Percentiles rank a stretch among this genome's conserved stretches.
Conservation (phyloP, 768 basidiomycete species). For the Boletus reticuloceps region DNA sequence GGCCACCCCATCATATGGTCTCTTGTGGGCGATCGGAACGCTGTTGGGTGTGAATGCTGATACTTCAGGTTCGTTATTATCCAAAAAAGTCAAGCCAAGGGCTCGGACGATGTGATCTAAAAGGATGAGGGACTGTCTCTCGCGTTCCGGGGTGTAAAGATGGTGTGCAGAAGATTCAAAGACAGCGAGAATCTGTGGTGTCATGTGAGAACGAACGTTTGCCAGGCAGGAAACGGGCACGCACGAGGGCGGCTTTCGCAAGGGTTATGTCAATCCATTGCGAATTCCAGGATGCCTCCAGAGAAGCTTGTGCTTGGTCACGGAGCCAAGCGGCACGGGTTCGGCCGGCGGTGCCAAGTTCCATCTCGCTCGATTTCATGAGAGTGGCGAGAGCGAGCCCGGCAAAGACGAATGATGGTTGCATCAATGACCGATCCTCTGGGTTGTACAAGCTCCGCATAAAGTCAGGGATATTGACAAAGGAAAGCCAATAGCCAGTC, state of each 20-base stretch:
- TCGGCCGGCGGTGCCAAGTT: conserved; percentile 52
- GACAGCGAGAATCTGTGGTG: conserved; percentile 64
- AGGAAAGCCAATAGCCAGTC: conserved; percentile 65
- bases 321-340: conserved; percentile 56
- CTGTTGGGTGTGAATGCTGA: conserved; percentile 46
- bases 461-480: conserved; percentile 60
- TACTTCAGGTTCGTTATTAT: conserved; percentile 52
- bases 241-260: conserved; percentile 71
- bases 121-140: conserved; percentile 49
- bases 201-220: conserved; percentile 10
- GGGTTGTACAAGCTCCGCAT: conserved; percentile 50
- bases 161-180: conserved; percentile 79
- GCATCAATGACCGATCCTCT: conserved; percentile 53
- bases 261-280: conserved; percentile 60
- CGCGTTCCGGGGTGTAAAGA: conserved; percentile 53
- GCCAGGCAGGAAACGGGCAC: conserved; percentile 14
- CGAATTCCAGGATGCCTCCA: conserved; percentile 49
- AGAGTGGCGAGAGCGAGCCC: conserved; percentile 68
- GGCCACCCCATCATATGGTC: conserved; percentile 27
- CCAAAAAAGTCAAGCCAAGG: conserved; percentile 54
- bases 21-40: conserved; percentile 48
- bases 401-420: conserved; percentile 69
- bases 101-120: conserved; percentile 65
- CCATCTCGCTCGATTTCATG: conserved; percentile 70
- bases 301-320: conserved; percentile 51